phyloP scores from a whole-genome alignment of 2,329 filamentous ascomycete species.

The Fusarium dlaminii region DNA sequence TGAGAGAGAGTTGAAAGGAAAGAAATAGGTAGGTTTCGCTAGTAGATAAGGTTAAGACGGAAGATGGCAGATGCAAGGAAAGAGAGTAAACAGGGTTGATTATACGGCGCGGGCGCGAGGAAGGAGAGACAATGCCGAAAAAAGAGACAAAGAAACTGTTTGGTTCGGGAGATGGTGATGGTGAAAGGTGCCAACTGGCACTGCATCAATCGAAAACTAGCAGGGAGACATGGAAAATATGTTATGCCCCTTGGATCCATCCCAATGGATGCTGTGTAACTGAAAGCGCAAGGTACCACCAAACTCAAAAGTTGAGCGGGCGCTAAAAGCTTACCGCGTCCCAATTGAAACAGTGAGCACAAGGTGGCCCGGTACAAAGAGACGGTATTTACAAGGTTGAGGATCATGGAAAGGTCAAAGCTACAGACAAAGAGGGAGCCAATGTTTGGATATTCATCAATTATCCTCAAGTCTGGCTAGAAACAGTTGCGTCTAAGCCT shows the following conservation, averaged over 20 bases:
- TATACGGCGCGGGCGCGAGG: neutral
- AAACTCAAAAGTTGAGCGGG: neutral
- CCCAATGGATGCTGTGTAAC: conserved; percentile 1
- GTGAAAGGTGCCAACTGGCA: conserved; percentile 26
- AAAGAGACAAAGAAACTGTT: neutral
- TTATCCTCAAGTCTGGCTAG: neutral
- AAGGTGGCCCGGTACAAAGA: neutral
- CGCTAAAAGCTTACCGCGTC: conserved; percentile 25
- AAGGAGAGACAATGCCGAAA: neutral
- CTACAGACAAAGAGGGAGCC: conserved; percentile 20
- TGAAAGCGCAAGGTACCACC: neutral
- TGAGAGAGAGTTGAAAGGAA: neutral
- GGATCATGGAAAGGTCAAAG: conserved; percentile 10
- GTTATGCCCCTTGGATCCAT: conserved; percentile 3
- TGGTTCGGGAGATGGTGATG: neutral
- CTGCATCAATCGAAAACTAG: conserved; percentile 3
- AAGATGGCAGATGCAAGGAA: neutral
- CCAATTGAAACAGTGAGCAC: conserved; percentile 20
- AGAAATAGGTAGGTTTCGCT: neutral
- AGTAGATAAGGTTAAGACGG: neutral
- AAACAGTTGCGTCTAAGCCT: neutral
- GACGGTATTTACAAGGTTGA: conserved; percentile 10
- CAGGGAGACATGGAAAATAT: neutral
- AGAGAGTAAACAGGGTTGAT: neutral
- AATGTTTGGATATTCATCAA: neutral